phyloP scores from a whole-genome alignment of 2,329 filamentous ascomycete species.

The Colletotrichum cordylinicola region DNA sequence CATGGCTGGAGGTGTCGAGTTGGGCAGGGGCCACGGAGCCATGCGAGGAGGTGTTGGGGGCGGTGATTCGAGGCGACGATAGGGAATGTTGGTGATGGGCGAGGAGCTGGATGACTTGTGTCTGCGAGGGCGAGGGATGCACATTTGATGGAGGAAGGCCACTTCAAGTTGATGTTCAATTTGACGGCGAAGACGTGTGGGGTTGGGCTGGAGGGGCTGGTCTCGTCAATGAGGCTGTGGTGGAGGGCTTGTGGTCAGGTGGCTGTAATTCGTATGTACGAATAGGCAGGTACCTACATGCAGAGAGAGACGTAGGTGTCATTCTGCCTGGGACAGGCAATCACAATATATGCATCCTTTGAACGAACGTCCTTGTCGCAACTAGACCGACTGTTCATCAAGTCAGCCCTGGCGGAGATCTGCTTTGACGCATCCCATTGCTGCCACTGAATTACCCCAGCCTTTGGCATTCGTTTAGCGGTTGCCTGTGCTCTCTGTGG shows the following conservation, averaged over 20 bases:
- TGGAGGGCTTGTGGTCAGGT: neutral
- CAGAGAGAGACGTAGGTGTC: neutral
- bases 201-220: neutral
- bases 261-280: neutral
- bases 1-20: neutral
- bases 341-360: neutral
- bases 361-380: neutral
- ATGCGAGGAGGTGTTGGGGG: conserved; percentile 7
- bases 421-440: neutral
- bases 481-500: neutral
- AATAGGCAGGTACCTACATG: neutral
- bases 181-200: neutral
- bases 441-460: neutral
- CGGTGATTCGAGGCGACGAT: conserved; percentile 13
- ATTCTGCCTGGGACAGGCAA: neutral
- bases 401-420: neutral
- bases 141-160: conserved; percentile 10
- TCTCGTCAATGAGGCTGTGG: neutral
- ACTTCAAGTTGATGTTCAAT: neutral
- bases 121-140: conserved; percentile 17
- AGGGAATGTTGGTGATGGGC: neutral
- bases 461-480: neutral
- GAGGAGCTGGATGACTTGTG: conserved; percentile 1
- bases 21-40: neutral
- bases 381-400: neutral